Evolutionary conservation across 495 filamentous ascomycete genomes (phyloP), one percentile per base, ranked within the genome.

Genomic region (Trichoderma gamsii): DNA sequence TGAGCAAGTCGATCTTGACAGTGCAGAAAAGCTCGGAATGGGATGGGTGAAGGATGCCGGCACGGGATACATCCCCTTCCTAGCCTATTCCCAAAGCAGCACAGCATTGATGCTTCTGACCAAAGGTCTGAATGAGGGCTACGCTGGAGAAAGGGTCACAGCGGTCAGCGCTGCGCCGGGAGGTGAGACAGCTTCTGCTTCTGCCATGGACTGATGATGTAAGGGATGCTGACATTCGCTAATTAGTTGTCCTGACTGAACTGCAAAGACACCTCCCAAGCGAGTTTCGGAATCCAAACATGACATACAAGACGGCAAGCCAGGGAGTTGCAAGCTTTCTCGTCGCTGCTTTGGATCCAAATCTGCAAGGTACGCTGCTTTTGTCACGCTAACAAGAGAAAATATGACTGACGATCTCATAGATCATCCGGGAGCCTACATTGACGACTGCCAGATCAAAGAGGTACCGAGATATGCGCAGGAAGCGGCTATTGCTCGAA

Each of bases 271-370:
- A 67, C 12, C 65, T 67, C 21, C 65, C 44, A 21, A 38, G 52
- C 27, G 65, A 56, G 27, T 67, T 67, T 27, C 32, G 65, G 16
- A 67, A 67, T 23, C 65, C 44, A 32, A 52, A 67, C 25, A 67
- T 67, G 65, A 27, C 21, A 4, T 67, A 67, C 16, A 67, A 67
- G 44, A 51, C 65, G 16, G 27, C 65, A 3, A 67, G 44, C 44
- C 65, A 67, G 52, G 65, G 65, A 16, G 65, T 46, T 29, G 43
- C 65, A 8, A 67, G 65, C 65, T 67, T 67, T 41, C 65, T 67
- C 18, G 65, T 67, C 3, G 65, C 65, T 38, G 65, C 65, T 12
- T 52, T 67, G 18, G 65, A 67, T 38, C 65, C 65, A 21, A 35
- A 25, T 27, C 25, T 67, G 4, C 18, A 29, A 18, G 65, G 65